Percentiles rank a stretch among this genome's conserved stretches.
Conservation (phyloP, 257 asterid genomes). For the Solanum raphanifolium region DNA sequence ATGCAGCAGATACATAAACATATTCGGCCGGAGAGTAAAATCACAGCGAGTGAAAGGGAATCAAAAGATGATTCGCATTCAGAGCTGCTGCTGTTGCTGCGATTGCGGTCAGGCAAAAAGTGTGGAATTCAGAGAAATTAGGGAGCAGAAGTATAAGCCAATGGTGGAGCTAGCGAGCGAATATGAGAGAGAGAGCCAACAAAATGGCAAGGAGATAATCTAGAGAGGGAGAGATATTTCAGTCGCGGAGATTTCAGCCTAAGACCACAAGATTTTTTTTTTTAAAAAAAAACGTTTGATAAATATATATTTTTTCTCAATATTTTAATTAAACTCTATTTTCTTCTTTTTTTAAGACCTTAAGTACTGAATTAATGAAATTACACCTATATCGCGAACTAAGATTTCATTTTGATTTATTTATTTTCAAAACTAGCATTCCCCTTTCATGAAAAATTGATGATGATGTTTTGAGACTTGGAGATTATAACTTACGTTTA, state of each 20-base stretch:
- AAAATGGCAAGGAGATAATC: constrained; percentile 2
- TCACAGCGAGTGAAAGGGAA: background rate
- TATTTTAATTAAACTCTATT: background rate
- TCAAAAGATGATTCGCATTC: constrained; percentile 7
- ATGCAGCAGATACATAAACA: background rate
- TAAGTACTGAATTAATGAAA: too few species aligned
- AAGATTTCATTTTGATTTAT: too few species aligned
- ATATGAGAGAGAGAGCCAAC: background rate
- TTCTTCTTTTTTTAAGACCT: background rate
- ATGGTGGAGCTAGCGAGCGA: background rate
- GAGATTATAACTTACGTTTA: too few species aligned
- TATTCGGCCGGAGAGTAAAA: background rate
- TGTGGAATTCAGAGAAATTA: background rate
- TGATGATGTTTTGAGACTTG: too few species aligned
- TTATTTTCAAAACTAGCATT: too few species aligned
- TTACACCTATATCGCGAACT: too few species aligned
- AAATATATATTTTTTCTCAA: background rate
- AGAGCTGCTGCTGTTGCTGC: background rate
- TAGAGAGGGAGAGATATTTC: constrained; percentile 3
- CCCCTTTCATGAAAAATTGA: too few species aligned
- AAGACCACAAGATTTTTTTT: background rate
- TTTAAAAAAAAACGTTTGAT: background rate
- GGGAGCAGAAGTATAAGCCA: background rate
- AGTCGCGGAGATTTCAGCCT: background rate
- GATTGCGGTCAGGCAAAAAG: background rate